Conservation (phyloP, 2,329 filamentous ascomycete species). For the Sphaerostilbella broomeana region DNA sequence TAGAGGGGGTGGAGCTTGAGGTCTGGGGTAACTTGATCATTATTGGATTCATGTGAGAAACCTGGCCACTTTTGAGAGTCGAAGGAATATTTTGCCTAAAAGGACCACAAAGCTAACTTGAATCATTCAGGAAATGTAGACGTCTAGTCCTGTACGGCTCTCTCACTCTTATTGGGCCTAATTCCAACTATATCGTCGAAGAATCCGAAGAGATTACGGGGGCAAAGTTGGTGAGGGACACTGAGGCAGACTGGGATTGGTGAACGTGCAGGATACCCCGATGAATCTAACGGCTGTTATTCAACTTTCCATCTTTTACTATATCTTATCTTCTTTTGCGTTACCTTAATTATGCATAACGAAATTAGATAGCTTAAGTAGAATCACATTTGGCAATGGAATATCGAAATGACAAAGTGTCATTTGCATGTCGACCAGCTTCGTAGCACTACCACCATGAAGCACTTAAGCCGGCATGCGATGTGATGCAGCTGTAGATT, state of each 20-base stretch:
- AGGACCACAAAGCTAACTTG: slow-evolving; percentile 2
- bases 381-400: too few species aligned
- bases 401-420: too few species aligned
- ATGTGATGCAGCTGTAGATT: too few species aligned
- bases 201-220: slow-evolving; percentile 38
- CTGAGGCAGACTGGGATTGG: slow-evolving; percentile 36
- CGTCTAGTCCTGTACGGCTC: slow-evolving; percentile 39
- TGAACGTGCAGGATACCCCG: slow-evolving; percentile 11
- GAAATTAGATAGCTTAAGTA: too few species aligned
- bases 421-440: too few species aligned
- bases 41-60: slow-evolving; percentile 37
- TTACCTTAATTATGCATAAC: too few species aligned
- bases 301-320: too few species aligned
- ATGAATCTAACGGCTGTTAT: too few species aligned
- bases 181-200: slow-evolving; percentile 38
- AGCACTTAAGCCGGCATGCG: too few species aligned
- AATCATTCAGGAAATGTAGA: slow-evolving; percentile 32
- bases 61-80: background rate
- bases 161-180: slow-evolving; percentile 39
- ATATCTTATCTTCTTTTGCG: too few species aligned
- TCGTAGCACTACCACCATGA: too few species aligned
- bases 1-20: slow-evolving; percentile 38
- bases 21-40: slow-evolving; percentile 42
- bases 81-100: background rate
- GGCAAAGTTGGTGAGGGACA: slow-evolving; percentile 35